These are phyloP conservation scores for Aspergillus ochraceoroseus DNA, from an alignment of 2,329 filamentous ascomycete species.

Conservation along the genomic window DNA sequence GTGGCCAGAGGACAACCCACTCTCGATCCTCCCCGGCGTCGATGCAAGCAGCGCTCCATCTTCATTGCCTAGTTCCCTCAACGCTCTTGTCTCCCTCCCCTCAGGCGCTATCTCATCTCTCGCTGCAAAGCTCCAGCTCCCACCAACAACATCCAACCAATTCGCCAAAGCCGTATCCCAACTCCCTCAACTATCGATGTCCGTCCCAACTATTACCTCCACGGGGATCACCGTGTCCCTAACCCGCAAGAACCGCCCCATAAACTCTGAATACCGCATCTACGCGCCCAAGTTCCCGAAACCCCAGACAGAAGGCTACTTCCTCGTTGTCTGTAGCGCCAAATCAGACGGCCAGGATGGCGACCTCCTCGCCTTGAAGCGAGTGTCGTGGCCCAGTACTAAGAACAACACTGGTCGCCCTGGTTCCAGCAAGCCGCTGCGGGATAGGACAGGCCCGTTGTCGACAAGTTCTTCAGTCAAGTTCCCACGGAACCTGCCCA, in stretches of 20 bases:
- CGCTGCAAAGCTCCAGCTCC: slow-evolving; percentile 29
- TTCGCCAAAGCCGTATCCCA: slow-evolving; percentile 57
- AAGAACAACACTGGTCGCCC: slow-evolving; percentile 19
- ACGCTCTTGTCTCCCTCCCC: slow-evolving; percentile 31
- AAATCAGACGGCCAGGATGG: slow-evolving; percentile 50
- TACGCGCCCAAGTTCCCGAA: slow-evolving; percentile 90
- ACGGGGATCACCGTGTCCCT: slow-evolving; percentile 56
- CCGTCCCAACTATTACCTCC: slow-evolving; percentile 57
- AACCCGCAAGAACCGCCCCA: slow-evolving; percentile 61
- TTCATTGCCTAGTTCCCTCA: slow-evolving; percentile 30
- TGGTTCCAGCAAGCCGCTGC: slow-evolving; percentile 16
- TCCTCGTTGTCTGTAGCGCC: slow-evolving; percentile 63
- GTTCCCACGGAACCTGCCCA: slow-evolving; percentile 26
- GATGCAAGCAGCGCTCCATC: slow-evolving; percentile 26
- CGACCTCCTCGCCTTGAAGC: slow-evolving; percentile 80
- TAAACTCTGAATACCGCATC: slow-evolving; percentile 65
- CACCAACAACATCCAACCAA: slow-evolving; percentile 21
- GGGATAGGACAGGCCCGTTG: slow-evolving; percentile 17
- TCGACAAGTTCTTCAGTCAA: slow-evolving; percentile 31
- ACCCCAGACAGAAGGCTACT: slow-evolving; percentile 89
- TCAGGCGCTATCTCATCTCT: slow-evolving; percentile 25
- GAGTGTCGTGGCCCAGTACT: slow-evolving; percentile 65
- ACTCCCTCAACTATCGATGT: slow-evolving; percentile 65
- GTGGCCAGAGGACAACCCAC: slow-evolving; percentile 77
- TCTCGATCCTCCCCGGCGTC: slow-evolving; percentile 75